Evolutionary conservation across 768 basidiomycete genomes (phyloP).

Genomic region (Phanerochaete sordida): DNA sequence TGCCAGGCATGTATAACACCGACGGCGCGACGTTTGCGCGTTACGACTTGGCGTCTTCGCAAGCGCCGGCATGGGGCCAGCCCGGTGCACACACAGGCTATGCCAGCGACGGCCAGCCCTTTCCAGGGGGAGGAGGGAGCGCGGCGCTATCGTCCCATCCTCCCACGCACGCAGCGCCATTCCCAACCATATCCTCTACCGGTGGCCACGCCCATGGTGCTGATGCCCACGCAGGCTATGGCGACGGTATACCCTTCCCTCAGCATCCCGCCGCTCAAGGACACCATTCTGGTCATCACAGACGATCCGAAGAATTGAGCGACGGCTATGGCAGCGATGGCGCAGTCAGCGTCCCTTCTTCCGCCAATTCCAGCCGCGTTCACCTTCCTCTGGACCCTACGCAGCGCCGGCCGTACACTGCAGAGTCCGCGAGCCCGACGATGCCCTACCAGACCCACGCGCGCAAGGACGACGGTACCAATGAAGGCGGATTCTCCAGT

Average conservation of each 20-base stretch:
- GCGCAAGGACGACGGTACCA: slow-evolving; percentile 20
- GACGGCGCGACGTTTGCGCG: neutral
- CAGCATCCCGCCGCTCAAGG: slow-evolving; percentile 10
- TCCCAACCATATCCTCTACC: slow-evolving; percentile 1
- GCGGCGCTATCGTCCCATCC: slow-evolving; percentile 16
- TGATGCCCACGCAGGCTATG: slow-evolving; percentile 4
- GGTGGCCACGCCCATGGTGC: neutral
- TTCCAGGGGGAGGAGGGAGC: slow-evolving; percentile 15
- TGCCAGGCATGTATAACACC: slow-evolving; percentile 5
- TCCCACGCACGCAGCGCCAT: slow-evolving; percentile 12
- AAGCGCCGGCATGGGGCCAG: slow-evolving; percentile 6
- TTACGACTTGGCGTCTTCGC: slow-evolving; percentile 6
- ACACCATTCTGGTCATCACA: slow-evolving; percentile 6
- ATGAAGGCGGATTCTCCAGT: slow-evolving; percentile 31
- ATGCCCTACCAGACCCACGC: slow-evolving; percentile 6
- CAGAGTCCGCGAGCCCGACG: slow-evolving; percentile 4
- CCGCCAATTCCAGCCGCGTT: slow-evolving; percentile 48
- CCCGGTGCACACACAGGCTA: neutral
- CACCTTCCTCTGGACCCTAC: slow-evolving; percentile 42
- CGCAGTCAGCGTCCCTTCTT: slow-evolving; percentile 45
- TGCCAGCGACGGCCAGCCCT: slow-evolving; percentile 4
- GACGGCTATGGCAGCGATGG: slow-evolving; percentile 38
- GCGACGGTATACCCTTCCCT: slow-evolving; percentile 13
- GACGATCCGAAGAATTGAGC: slow-evolving; percentile 20
- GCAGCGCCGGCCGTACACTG: slow-evolving; percentile 3